Base-by-base conservation (phyloP, 2,329 filamentous ascomycete species). In the Ceratocystis diversiconidia region DNA sequence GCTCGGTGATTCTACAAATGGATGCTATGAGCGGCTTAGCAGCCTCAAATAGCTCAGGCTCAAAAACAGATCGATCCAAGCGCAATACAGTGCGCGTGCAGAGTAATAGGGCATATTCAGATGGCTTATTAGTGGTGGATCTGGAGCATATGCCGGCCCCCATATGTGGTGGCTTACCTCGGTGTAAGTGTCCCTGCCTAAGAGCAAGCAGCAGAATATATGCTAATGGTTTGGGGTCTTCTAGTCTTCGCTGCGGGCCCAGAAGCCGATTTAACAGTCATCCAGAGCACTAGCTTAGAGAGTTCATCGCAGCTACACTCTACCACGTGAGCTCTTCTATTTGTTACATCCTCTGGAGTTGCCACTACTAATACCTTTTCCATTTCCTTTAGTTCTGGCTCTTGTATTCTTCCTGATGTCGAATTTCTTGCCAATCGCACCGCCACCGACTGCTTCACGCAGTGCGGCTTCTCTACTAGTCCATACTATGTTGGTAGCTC, bases 121-220 rank as follows among this genome's bases (percentile, higher is more conserved):
- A 85, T 69, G 87, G 86, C 0, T 79, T 90, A 8, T 84, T 90
- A 70, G 84, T 91, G 62, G 78, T 87, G 25, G 88, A 91, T 72
- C 81, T 90, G 63, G 78, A 79, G 19, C 87, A 91, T 70, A 90
- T 91, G 86, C 87, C 88, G 2, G 80, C 79, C 1, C 84, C 84
- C 1, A 77, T 82, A 62, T 91, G 88, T 69, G 88, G 88, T 25
- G 80, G 83, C 25, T 90, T 88, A 87, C 87, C 88, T 64, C 85
- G 87, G 74, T 89, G 80, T 85, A 76, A 73, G 76, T 63, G 44
- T 30, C 19, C 7, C 5, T 15, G 15, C 2, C 28, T 12, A 2
- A n/a, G 28, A 25, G 17, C 6, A n/a, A 6, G 17, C 19, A 59
- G 3, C 3, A 36, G 22, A 15, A 52, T 15, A 25, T 59, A 10